Base-by-base conservation (phyloP, 495 filamentous ascomycete species). In the Aspergillus bertholletiae region DNA sequence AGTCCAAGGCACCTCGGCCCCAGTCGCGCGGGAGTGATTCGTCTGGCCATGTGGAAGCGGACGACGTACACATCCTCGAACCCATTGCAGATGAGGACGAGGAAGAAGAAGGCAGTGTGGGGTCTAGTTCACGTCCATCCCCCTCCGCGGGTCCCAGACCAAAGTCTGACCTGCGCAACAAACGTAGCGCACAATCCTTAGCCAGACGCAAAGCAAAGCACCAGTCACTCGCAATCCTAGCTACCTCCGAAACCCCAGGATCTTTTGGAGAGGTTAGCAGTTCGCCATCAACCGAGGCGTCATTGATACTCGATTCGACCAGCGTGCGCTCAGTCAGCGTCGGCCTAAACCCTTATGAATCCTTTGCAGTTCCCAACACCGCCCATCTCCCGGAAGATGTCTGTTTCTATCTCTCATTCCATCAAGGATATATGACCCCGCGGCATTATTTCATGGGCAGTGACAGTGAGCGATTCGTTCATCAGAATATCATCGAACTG, bases 361-460 rank as follows among this genome's bases (percentile, higher is more conserved):
- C 53, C 12, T 28, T 40, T 23, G 43, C 35, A 12, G 39, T 69
- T 34, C 52, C 66, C 40, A 66, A 58, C 46, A 65, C 60, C 23
- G 69, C 77, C 17, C 78, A 80, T 41, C 69, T 89, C 0, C 69
- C 84, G 2, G 75, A 80, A 34, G 90, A 95, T 63, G 55, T 94
- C 34, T 83, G 85, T 34, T 90, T 86, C 58, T 93, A 92, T 66
- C 73, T 97, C 37, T 76, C 81, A 46, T 97, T 90, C 69, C 87
- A 89, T 64, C 80, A 78, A 50, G 83, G 89, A 32, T 81, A 85
- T 56, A 73, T 98, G 45, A 88, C 84, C 6, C 77, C 85, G 64
- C 84, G 89, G 53, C 92, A 96, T 69, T 97, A 93, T 65, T 85
- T 86, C 35, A 72, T 93, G 61, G 86, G 87, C 61, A 74, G 74